Evolutionary conservation across 768 basidiomycete species (phyloP), one percentile per base, ranked within the genome.

Genomic region (Leucosporidium yakuticum): DNA sequence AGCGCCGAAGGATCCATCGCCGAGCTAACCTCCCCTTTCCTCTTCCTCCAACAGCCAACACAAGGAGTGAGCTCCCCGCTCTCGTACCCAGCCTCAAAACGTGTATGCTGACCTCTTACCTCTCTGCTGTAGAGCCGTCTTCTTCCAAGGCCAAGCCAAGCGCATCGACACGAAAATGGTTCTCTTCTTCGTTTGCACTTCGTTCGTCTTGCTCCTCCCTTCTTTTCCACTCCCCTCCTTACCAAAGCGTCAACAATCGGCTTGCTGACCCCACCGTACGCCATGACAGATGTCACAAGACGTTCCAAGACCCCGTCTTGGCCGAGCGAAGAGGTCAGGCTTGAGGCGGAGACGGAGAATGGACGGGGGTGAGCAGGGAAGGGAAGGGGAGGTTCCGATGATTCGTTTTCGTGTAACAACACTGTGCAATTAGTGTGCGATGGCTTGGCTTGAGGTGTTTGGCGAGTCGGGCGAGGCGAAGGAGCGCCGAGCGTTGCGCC

Each of bases 121-220:
- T 17, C 7, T 57, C 56, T 55, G 55, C 29, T 69, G n/a, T 75
- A 98, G 94, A 76, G 86, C 91, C 60, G 94, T 98, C 7, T 85
- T 90, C 77, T 98, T 89, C 79, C 95, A 97, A 79, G 95, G 97
- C 79, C 95, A 98, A 78, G 96, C 92, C 23, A 94, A 95, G 77
- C 87, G 95, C 64, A 91, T 91, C 75, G 91, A 95, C 77, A 97
- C 95, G 2, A 84, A 89, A 3, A 95, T 95, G 92, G 90, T 90
- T 60, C 83, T 92, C 2, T 94, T 93, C 81, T 94, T 86, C 77
- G 90, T 92, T 56, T 94, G 91, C 77, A 68, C 67, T 15, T 12
- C 51, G 70, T 72, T 53, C 29, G 64, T 62, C 53, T 44, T 15
- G 39, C 17, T 44, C 14, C 14, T 15, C 14, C 17, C 39, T 36